Percentiles rank a stretch among this genome's conserved stretches.
These are phyloP conservation scores for Penicillium atrosanguineum DNA, from an alignment of 495 filamentous ascomycete species.

Conservation along the genomic window DNA sequence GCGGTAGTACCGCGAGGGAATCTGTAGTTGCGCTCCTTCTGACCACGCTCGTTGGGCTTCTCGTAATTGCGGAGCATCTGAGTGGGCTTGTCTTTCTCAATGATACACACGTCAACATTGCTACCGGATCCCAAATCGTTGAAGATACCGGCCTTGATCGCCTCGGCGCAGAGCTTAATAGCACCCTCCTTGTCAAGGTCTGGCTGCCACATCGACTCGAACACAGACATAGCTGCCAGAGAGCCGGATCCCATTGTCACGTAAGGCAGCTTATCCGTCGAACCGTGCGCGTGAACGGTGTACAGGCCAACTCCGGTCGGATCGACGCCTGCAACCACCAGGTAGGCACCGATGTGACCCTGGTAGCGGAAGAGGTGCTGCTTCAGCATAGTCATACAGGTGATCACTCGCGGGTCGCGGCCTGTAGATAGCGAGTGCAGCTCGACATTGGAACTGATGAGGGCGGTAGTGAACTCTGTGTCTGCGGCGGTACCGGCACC, in stretches of 20 bases:
- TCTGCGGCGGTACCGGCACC: conserved; percentile 97
- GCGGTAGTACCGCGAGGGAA: conserved; percentile 90
- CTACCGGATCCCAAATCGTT: conserved; percentile 97
- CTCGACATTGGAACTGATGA: conserved; percentile 98
- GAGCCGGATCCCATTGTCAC: conserved; percentile 98
- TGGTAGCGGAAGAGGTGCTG: conserved; percentile 99
- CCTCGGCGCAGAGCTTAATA: conserved; percentile 75
- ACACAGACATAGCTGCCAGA: conserved; percentile 95
- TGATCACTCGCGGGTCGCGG: conserved; percentile 94
- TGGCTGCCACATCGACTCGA: conserved; percentile 93
- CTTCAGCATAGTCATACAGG: conserved; percentile 99
- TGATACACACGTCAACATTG: conserved; percentile 96
- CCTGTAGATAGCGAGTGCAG: conserved; percentile 93
- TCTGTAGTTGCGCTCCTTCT: conserved; percentile 89
- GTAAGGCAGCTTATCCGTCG: conserved; percentile 98
- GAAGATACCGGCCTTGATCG: conserved; percentile 97
- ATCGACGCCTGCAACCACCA: conserved; percentile 96
- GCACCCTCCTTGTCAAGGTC: conserved; percentile 76
- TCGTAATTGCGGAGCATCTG: conserved; percentile 86
- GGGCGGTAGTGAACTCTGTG: conserved; percentile 97
- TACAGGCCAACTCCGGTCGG: conserved; percentile 94
- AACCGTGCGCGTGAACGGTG: conserved; percentile 98
- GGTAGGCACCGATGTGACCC: conserved; percentile 96
- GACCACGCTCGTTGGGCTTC: conserved; percentile 84
- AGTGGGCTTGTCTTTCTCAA: conserved; percentile 84